Evolutionary conservation across 345 rosid genomes (phyloP).

Genomic region (Eucalyptus urophylla): DNA sequence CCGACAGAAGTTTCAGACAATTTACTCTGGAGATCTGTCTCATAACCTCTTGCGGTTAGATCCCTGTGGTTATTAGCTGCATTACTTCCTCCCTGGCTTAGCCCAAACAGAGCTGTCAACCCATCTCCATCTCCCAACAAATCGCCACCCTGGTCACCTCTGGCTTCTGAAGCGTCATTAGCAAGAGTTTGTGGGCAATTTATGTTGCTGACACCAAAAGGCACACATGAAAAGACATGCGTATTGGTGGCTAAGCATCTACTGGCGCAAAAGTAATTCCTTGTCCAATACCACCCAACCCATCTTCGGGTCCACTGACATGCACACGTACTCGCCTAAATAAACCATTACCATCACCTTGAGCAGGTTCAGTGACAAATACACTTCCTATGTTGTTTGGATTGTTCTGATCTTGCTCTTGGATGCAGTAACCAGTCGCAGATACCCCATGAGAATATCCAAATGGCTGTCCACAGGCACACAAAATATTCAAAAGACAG

Average conservation of each 20-base stretch:
- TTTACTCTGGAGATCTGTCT: slow-evolving; percentile 29
- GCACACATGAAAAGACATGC: slow-evolving; percentile 84
- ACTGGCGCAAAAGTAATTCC: slow-evolving; percentile 71
- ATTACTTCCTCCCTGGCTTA: slow-evolving; percentile 61
- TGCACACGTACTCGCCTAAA: slow-evolving; percentile 80
- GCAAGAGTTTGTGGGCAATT: slow-evolving; percentile 66
- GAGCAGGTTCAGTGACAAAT: slow-evolving; percentile 59
- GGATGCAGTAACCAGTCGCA: slow-evolving; percentile 48
- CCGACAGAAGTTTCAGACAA: slow-evolving; percentile 25
- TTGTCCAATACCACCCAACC: slow-evolving; percentile 92
- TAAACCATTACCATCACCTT: slow-evolving; percentile 57
- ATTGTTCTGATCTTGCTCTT: slow-evolving; percentile 59
- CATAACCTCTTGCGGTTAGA: slow-evolving; percentile 38
- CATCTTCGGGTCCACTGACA: slow-evolving; percentile 83
- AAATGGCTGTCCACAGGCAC: slow-evolving; percentile 78
- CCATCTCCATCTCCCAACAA: slow-evolving; percentile 85
- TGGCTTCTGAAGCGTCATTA: slow-evolving; percentile 75
- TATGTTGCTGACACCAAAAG: slow-evolving; percentile 60
- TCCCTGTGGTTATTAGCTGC: slow-evolving; percentile 30
- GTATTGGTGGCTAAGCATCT: slow-evolving; percentile 78
- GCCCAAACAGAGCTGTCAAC: slow-evolving; percentile 74
- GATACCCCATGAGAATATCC: slow-evolving; percentile 53
- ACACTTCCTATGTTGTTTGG: slow-evolving; percentile 45
- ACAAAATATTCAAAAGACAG: slow-evolving; percentile 52
- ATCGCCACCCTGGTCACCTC: slow-evolving; percentile 65